Conservation (phyloP, 1,284 basidiomycete species). For the Cerioporus squamosus region DNA sequence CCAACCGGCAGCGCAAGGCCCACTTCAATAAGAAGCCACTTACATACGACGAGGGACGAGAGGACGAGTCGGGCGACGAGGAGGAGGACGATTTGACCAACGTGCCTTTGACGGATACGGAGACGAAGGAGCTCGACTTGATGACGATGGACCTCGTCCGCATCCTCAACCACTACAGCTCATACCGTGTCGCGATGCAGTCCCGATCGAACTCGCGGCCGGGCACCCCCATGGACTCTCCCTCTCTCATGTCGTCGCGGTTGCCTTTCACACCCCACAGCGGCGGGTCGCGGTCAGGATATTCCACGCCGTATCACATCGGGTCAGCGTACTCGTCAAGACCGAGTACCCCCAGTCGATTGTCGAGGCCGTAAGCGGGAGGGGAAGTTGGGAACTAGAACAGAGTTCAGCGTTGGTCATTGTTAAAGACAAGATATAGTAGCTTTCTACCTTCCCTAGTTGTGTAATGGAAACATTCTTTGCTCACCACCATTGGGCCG, state of each 20-base stretch:
- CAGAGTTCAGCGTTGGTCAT: conserved; percentile 5
- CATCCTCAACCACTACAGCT: conserved; percentile 69
- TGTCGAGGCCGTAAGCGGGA: conserved; percentile 28
- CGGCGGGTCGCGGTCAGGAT: conserved; percentile 32
- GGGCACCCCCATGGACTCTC: conserved; percentile 62
- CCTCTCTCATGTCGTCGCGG: conserved; percentile 38
- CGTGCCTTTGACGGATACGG: conserved; percentile 60
- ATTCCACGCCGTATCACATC: conserved; percentile 54
- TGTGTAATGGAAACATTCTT: conserved; percentile 15
- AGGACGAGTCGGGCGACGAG: conserved; percentile 68
- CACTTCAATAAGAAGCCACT: conserved; percentile 35
- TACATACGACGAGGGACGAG: conserved; percentile 53
- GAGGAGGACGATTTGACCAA: conserved; percentile 47
- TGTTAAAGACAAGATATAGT: conserved; percentile 18
- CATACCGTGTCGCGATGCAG: conserved; percentile 58
- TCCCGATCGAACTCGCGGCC: conserved; percentile 67
- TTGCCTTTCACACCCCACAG: conserved; percentile 33
- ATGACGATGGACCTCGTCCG: conserved; percentile 77
- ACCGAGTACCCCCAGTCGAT: conserved; percentile 67
- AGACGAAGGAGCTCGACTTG: conserved; percentile 76
- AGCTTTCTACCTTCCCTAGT: conserved; percentile 2
- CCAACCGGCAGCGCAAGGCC: conserved; percentile 42
- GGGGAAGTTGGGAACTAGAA: not conserved
- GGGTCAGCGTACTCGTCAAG: conserved; percentile 59
- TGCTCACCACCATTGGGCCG: not conserved